Evolutionary conservation across 306 rosid species (phyloP), one percentile per base, ranked within the genome.

Genomic region (Ormosia emarginata): DNA sequence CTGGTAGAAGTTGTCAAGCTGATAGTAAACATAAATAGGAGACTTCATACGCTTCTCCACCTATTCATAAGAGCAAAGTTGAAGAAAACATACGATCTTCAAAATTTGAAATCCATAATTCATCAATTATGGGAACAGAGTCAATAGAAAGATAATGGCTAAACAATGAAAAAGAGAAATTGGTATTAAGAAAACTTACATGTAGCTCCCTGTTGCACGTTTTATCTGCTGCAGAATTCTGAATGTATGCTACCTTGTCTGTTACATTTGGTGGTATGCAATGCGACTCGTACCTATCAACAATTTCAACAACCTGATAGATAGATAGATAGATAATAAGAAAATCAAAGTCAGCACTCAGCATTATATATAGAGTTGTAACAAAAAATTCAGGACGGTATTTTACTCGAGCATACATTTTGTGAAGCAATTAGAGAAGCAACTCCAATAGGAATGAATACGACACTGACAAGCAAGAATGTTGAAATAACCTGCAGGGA

Each of bases 1-100:
- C 86, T 95, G 98, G 84, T 94, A 94, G 79, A 94, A 94, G 81
- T 93, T 90, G 83, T 94, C 98, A 41, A 94, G 98, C 87, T 95
- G 95, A 69, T 95, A 95, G 85, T 95, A 95, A 32, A 95, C 95
- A 87, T 55, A 91, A 63, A 95, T 82, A 36, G 98, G 98, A 33
- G 84, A n/a, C 85, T 85, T 89, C 98, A 95, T 93, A 13, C 6
- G 79, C 83, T 95, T 93, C 9, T 72, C 36, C 30, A 95, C 93
- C 99, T 95, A 77, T 72, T 70, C 79, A 77, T 24, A 87, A 43
- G 77, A 58, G 13, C n/a, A 69, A 52, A 36, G 43, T 69, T 64
- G 32, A 17, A 9, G 36, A 39, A 77, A 85, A 70, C 34, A 82
- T 69, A 76, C 24, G 37, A 71, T 39, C 79, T 44, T 81, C 44